phyloP scores from a whole-genome alignment of 2,329 filamentous ascomycete species.

The Colletotrichum lindemuthianum region DNA sequence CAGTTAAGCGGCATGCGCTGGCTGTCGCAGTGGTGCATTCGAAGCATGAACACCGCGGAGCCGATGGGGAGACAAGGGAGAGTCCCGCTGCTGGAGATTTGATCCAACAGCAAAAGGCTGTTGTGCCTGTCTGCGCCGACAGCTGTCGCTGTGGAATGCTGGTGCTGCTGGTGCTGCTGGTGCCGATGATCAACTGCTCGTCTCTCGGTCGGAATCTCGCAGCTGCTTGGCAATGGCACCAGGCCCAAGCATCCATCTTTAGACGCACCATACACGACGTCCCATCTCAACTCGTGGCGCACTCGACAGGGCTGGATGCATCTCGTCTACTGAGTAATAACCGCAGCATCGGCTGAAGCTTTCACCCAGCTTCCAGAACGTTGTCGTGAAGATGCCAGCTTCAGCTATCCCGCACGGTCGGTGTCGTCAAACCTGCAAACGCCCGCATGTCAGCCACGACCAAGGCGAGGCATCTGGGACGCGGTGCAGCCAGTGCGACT shows the following conservation, averaged over 20 bases:
- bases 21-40: too few relatives aligned
- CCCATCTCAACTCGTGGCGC: conserved; percentile 3
- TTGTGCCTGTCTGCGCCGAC: too few relatives aligned
- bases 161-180: too few relatives aligned
- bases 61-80: too few relatives aligned
- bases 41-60: too few relatives aligned
- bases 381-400: too few relatives aligned
- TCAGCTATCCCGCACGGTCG: background rate
- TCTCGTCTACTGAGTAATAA: background rate
- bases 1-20: too few relatives aligned
- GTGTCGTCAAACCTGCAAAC: conserved; percentile 4
- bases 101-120: too few relatives aligned
- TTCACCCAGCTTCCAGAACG: background rate
- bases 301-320: background rate
- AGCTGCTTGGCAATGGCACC: conserved; percentile 4
- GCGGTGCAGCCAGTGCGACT: too few relatives aligned
- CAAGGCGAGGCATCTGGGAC: background rate
- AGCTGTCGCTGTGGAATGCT: too few relatives aligned
- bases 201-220: background rate
- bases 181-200: too few relatives aligned
- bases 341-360: conserved; percentile 1
- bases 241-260: background rate
- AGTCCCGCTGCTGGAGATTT: too few relatives aligned
- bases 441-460: conserved; percentile 26
- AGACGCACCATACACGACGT: conserved; percentile 10